Base-by-base conservation (phyloP, 2,329 filamentous ascomycete genomes). In the Nemania sp. region DNA sequence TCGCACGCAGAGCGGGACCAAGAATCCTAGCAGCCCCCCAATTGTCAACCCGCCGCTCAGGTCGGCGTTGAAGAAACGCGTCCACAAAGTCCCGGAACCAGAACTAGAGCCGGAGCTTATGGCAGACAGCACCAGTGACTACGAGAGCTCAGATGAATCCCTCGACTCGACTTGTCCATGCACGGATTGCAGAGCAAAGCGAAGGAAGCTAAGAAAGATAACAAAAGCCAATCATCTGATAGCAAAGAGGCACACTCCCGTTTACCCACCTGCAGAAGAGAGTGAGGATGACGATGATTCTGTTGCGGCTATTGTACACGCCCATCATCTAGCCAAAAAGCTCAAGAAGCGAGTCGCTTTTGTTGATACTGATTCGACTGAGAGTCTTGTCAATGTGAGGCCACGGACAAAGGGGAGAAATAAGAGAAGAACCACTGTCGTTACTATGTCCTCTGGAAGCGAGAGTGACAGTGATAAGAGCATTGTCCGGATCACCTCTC, bases 131-230 rank as follows among this genome's bases (percentile, higher is more conserved):
- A 57, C 23, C 24, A 63, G 60, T n/a, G 60, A 49, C 2, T 50
- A 54, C 36, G 57, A 61, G 24, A 56, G 41, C 4, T 54, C 44
- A 9, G 58, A 60, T 7, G 63, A 67, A 5, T 68, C 74, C 14
- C 67, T 72, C 2, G 71, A 75, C 30, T 68, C 68, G 3, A 69
- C 66, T 24, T 75, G 71, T 46, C 60, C 64, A 28, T 75, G 73
- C 48, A 47, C 52, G 2, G 65, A 66, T 8, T 75, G 72, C 46
- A 60, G 60, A 3, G 46, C 50, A 5, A 64, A 60, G 15, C 66
- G 67, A 39, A 62, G 54, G 51, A 65, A 59, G 40, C 56, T 67
- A 42, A 66, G 63, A 11, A 64, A 64, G 45, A 54, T 52, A 5
- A 67, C 68, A 43, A 63, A 63, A 56, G 60, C 63, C 6, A 66